Percentiles rank a stretch among this genome's conserved stretches.
Evolutionary conservation across 2,329 filamentous ascomycete species (phyloP).

Genomic region (Ophiocordyceps robertsii): DNA sequence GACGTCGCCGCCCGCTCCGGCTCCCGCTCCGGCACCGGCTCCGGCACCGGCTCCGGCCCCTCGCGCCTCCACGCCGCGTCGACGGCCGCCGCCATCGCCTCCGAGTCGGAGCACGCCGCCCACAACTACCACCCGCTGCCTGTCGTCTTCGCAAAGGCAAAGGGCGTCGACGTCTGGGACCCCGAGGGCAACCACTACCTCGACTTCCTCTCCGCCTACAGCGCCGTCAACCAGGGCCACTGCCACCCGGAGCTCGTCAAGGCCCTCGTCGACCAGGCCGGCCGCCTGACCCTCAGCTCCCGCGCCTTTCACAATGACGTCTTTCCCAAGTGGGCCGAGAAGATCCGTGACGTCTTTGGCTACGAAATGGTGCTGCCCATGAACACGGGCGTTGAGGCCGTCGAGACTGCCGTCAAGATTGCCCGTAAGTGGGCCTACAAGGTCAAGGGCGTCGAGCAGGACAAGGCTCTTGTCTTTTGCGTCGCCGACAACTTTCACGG

Average conservation of each 20-base stretch:
- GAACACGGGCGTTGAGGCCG: conserved; percentile 95
- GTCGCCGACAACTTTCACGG: conserved; percentile 93
- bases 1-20: conserved; percentile 15
- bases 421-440: conserved; percentile 98
- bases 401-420: conserved; percentile 92
- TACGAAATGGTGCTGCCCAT: conserved; percentile 98
- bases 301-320: conserved; percentile 98
- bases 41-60: conserved; percentile 3
- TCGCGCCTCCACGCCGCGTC: conserved; percentile 60
- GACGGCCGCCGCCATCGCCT: conserved; percentile 63
- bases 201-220: conserved; percentile 96
- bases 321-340: conserved; percentile 89
- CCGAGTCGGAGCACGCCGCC: conserved; percentile 75
- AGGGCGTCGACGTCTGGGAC: conserved; percentile 87
- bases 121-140: conserved; percentile 99
- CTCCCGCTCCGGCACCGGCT: conserved; percentile 5
- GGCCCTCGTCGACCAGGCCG: conserved; percentile 77
- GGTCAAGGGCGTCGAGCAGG: conserved; percentile 75
- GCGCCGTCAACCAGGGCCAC: conserved; percentile 94
- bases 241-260: conserved; percentile 94
- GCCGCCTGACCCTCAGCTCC: conserved; percentile 79
- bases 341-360: conserved; percentile 75
- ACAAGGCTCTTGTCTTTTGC: conserved; percentile 73
- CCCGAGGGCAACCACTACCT: conserved; percentile 92
- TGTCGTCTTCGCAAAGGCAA: conserved; percentile 77